phyloP scores from a whole-genome alignment of 2,329 filamentous ascomycete species.

The Cladophialophora chaetospira region DNA sequence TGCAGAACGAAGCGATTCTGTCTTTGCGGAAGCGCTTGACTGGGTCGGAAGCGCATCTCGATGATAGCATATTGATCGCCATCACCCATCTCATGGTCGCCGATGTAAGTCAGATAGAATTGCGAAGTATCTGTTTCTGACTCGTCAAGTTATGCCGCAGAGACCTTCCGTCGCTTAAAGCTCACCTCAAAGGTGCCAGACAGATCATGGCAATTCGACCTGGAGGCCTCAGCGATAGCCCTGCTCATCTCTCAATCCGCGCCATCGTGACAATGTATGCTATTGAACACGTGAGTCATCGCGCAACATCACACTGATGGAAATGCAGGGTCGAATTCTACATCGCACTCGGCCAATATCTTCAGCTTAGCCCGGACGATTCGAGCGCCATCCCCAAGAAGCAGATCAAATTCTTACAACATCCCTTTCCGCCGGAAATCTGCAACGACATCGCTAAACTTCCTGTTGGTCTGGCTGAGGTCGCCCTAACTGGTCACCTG shows the following conservation, averaged over 20 bases:
- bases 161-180: constrained; percentile 19
- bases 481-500: constrained; percentile 20
- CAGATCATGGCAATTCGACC: constrained; percentile 22
- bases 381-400: constrained; percentile 11
- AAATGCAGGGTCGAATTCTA: constrained; percentile 22
- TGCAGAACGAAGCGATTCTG: constrained; percentile 22
- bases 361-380: constrained; percentile 18
- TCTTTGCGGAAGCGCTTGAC: constrained; percentile 20
- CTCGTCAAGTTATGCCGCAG: constrained; percentile 14
- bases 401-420: constrained; percentile 17
- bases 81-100: constrained; percentile 26
- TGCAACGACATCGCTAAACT: constrained; percentile 18
- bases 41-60: constrained; percentile 16
- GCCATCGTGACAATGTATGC: constrained; percentile 19
- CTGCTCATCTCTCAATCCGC: constrained; percentile 20
- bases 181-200: constrained; percentile 19
- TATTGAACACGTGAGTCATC: background rate
- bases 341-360: constrained; percentile 24
- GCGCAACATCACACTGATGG: background rate
- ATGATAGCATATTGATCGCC: constrained; percentile 24
- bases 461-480: constrained; percentile 23
- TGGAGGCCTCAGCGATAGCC: constrained; percentile 17
- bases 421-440: constrained; percentile 24
- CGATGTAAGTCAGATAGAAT: constrained; percentile 16
- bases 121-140: background rate